Conservation (phyloP, 331 rosid species). For the Acacia concinna region DNA sequence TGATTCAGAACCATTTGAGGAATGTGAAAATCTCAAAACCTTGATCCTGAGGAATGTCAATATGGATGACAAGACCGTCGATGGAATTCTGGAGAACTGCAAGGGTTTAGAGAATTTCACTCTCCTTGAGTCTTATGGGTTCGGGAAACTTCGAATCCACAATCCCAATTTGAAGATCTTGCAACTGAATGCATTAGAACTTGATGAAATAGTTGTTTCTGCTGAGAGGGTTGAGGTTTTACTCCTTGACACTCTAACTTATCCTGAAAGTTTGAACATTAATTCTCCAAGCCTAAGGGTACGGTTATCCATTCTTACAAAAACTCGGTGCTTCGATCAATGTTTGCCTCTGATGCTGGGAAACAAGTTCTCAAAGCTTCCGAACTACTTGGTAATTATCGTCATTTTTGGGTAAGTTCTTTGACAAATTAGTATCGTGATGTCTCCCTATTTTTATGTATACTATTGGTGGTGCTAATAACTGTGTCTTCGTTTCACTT, state of each 20-base stretch:
- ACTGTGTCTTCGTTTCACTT: background rate
- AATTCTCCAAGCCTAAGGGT: background rate
- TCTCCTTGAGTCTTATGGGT: background rate
- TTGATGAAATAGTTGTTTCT: background rate
- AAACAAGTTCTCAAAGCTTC: background rate
- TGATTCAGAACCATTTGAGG: background rate
- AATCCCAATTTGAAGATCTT: conserved; percentile 8
- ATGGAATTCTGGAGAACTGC: conserved; percentile 12
- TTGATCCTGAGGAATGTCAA: background rate
- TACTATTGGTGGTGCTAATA: background rate
- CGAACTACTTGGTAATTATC: background rate
- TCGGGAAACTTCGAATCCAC: background rate
- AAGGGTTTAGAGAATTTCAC: conserved; percentile 9
- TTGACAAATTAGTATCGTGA: background rate
- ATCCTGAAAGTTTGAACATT: background rate
- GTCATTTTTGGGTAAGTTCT: background rate
- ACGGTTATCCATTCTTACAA: background rate
- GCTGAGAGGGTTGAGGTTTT: background rate
- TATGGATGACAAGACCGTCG: background rate
- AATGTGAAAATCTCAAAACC: background rate
- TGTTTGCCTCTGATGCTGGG: background rate
- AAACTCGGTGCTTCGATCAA: background rate
- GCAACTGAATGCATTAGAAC: background rate
- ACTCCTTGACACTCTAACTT: background rate
- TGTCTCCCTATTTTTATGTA: background rate